Conservation (phyloP, 495 filamentous ascomycete species). For the Lasiosphaeriaceae sp. region DNA sequence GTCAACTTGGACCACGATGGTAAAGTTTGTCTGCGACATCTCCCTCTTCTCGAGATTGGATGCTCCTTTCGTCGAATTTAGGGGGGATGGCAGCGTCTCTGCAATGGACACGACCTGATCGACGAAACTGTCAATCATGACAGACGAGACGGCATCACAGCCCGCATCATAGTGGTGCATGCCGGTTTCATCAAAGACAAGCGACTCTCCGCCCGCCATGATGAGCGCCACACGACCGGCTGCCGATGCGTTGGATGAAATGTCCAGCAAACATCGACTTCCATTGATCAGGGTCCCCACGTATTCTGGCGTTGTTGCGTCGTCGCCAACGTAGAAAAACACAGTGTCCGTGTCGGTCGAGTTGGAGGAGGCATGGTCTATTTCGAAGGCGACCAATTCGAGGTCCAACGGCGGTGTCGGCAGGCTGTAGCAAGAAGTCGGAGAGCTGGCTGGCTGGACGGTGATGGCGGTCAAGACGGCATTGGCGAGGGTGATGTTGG, state of each 20-base stretch:
- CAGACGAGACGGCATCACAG: slow-evolving; percentile 12
- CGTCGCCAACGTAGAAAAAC: slow-evolving; percentile 17
- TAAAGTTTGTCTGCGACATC: slow-evolving; percentile 16
- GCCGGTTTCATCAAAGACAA: slow-evolving; percentile 19
- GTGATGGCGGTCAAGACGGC: slow-evolving; percentile 16
- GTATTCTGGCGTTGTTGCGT: slow-evolving; percentile 18
- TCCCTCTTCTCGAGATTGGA: neutral
- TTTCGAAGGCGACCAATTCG: slow-evolving; percentile 11
- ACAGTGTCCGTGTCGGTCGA: slow-evolving; percentile 4
- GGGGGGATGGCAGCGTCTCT: neutral
- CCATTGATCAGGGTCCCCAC: slow-evolving; percentile 16
- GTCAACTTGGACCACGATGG: slow-evolving; percentile 17
- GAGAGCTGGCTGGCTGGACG: slow-evolving; percentile 18
- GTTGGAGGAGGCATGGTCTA: neutral
- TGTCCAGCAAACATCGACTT: slow-evolving; percentile 11
- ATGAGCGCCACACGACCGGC: slow-evolving; percentile 10
- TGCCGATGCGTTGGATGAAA: slow-evolving; percentile 14
- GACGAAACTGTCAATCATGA: slow-evolving; percentile 14
- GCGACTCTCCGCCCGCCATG: slow-evolving; percentile 7
- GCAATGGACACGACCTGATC: slow-evolving; percentile 13
- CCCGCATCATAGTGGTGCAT: slow-evolving; percentile 17
- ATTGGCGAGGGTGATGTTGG: slow-evolving; percentile 13
- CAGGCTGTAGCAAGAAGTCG: slow-evolving; percentile 19
- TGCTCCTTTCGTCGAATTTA: neutral
- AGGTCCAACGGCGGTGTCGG: slow-evolving; percentile 15